Base-by-base conservation (phyloP, 495 filamentous ascomycete genomes). In the Penicillium waksmanii region DNA sequence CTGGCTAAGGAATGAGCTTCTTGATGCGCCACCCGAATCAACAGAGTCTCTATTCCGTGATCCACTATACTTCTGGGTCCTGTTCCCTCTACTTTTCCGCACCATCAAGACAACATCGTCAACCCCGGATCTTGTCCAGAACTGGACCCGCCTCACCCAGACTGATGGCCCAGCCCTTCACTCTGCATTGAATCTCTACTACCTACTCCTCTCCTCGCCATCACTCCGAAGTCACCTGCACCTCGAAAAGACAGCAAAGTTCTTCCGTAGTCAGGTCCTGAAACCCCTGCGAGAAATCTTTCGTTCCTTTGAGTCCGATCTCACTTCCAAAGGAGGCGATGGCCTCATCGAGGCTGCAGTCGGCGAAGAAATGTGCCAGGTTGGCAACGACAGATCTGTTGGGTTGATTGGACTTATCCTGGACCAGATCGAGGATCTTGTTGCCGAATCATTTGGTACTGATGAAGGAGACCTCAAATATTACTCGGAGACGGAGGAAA, bases 1-100 rank as follows among this genome's bases (percentile, higher is more conserved):
- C 23, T 97, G 96, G 90, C 75, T 97, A 4, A 93, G 93, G 68
- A 87, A 93, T 51, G 94, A 97, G 69, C 83, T 94, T 3, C 76
- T 94, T 7, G 51, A 56, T 13, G 72, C 75, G 21, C 77, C 85
- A 18, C 53, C 63, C 23, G 65, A 62, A 57, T 51, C 70, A 6
- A 44, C 64, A 19, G 51, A 63, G 23, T 70, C 57, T 36, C 55
- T 72, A 17, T 70, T 77, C 66, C 60, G 67, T 55, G 57, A 84
- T 36, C 68, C 70, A 1, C 62, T 74, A 8, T 70, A 84, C 54
- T 78, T 89, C 33, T 94, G 77, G 50, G 79, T 79, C 33, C 62
- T 85, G 15, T 77, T 77, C 51, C 71, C 73, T 3, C 53, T 66
- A 1, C 65, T 79, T 3, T 76, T 77, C 66, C 63, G 58, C 21